Percentiles rank a stretch among this genome's conserved stretches.
phyloP scores from a whole-genome alignment of 73 alveolate genomes.

The Paramecium caudatum region DNA sequence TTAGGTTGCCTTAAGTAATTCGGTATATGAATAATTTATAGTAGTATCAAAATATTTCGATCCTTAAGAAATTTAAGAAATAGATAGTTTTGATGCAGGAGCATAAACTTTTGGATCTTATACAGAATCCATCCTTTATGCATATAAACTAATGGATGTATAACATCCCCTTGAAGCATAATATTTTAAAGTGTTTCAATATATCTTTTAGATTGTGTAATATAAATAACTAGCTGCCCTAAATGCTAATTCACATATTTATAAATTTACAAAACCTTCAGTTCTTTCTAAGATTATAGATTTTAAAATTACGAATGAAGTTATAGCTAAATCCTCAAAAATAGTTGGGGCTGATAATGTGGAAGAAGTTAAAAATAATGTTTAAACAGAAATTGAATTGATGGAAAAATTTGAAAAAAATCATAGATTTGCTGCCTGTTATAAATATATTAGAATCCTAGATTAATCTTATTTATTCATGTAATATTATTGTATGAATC shows the following conservation, averaged over 20 bases:
- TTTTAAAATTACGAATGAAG: not conserved
- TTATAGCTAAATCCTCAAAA: slow-evolving; percentile 29
- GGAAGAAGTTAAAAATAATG: slow-evolving; percentile 2
- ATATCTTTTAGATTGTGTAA: not conserved
- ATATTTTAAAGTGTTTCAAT: not conserved
- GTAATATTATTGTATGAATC: slow-evolving; percentile 8
- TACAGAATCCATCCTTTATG: not conserved
- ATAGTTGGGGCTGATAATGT: not conserved
- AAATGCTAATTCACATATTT: slow-evolving; percentile 11
- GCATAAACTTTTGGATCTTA: not conserved
- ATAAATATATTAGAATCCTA: slow-evolving; percentile 3
- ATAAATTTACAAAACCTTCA: not conserved
- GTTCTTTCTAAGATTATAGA: not conserved
- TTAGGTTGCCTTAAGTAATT: not conserved
- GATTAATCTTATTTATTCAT: slow-evolving; percentile 20
- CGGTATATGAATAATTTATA: not conserved
- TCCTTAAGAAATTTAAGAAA: not conserved
- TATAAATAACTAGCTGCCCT: not conserved
- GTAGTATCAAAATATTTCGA: not conserved
- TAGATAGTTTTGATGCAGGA: not conserved
- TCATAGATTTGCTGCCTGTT: slow-evolving; percentile 24
- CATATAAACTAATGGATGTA: not conserved
- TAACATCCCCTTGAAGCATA: not conserved
- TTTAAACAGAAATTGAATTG: not conserved
- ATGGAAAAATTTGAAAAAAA: slow-evolving; percentile 25